These are phyloP conservation scores for Penicillium fimorum DNA, from an alignment of 495 filamentous ascomycete species.

Conservation along the genomic window DNA sequence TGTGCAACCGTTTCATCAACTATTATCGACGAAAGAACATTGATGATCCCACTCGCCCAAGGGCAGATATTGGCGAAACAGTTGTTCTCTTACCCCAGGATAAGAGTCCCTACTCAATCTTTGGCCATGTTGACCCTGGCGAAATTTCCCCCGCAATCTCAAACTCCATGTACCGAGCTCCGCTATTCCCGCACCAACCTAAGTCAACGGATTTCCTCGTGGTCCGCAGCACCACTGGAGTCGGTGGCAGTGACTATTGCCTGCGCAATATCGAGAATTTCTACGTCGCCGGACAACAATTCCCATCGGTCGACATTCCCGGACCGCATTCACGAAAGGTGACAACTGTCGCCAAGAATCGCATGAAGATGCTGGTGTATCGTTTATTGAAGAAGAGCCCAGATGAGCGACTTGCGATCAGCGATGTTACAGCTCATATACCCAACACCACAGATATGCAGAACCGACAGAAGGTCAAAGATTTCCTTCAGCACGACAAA, in stretches of 20 bases:
- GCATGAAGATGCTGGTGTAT: slow-evolving; percentile 92
- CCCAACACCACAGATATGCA: slow-evolving; percentile 89
- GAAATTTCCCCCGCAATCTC: slow-evolving; percentile 85
- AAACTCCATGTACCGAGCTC: slow-evolving; percentile 92
- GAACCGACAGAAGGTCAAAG: slow-evolving; percentile 93
- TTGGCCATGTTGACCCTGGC: slow-evolving; percentile 87
- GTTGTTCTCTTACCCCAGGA: slow-evolving; percentile 86
- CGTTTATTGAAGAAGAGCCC: slow-evolving; percentile 74
- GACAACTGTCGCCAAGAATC: slow-evolving; percentile 90
- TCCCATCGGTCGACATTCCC: slow-evolving; percentile 88
- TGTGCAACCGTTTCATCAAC: slow-evolving; percentile 93
- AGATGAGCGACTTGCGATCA: slow-evolving; percentile 65
- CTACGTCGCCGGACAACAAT: slow-evolving; percentile 84
- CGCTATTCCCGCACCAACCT: slow-evolving; percentile 81
- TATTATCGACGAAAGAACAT: slow-evolving; percentile 88
- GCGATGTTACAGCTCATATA: slow-evolving; percentile 83
- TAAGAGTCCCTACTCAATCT: slow-evolving; percentile 91
- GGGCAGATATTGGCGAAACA: slow-evolving; percentile 80
- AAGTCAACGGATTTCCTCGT: slow-evolving; percentile 86
- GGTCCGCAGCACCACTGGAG: slow-evolving; percentile 70
- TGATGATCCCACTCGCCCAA: slow-evolving; percentile 72
- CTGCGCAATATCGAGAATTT: slow-evolving; percentile 86
- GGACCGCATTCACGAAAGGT: slow-evolving; percentile 91
- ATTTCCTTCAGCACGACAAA: slow-evolving; percentile 88
- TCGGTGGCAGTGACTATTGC: slow-evolving; percentile 70